Base-by-base conservation (phyloP, 2,329 filamentous ascomycete genomes). In the Colletotrichum orchidophilum region DNA sequence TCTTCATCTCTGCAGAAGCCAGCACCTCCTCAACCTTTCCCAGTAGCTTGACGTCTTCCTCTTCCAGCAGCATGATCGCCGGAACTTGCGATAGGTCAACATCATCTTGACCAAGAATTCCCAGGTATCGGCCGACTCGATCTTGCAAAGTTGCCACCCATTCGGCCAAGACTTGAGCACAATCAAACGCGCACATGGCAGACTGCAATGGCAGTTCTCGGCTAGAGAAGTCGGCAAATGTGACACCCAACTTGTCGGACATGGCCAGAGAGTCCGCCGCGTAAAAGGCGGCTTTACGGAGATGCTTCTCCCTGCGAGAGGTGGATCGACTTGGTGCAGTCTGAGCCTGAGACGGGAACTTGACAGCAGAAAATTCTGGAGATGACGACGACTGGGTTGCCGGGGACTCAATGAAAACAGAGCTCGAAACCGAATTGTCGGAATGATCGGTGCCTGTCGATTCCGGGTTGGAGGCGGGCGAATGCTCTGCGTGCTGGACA, bases 91-190 rank as follows among this genome's bases (percentile, higher is more conserved):
- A 86, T 62, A 94, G 87, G 76, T 98, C 94, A 39, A 96, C 89
- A 0, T 93, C 88, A 73, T 97, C 93, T 70, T 93, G 92, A 13
- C 96, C 96, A 1, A 98, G 87, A 6, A 98, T 90, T 5, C 96
- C 96, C 6, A 98, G 81, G 76, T 96, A 97, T 5, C 91, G 91
- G 0, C 96, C 96, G n/a, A 98, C 93, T 9, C 96, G 92, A 77
- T 98, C 95, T 80, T 99, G 96, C 3, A 98, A 90, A 1, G 95
- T 96, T 5, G 94, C 93, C 50, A 96, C 89, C 96, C 96, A 99
- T 81, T 98, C 96, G 0, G 94, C 94, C 35, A 99, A 88, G 1
- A 98, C 94, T 78, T 98, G 95, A 2, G 94, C 93, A 78, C 96
- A 98, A 78, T 98, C 96, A 77, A 97, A 97, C 5, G 93, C 92